Percentiles rank a stretch among this genome's conserved stretches.
phyloP scores from a whole-genome alignment of 2,329 filamentous ascomycete species.

The Claviceps cyperi region DNA sequence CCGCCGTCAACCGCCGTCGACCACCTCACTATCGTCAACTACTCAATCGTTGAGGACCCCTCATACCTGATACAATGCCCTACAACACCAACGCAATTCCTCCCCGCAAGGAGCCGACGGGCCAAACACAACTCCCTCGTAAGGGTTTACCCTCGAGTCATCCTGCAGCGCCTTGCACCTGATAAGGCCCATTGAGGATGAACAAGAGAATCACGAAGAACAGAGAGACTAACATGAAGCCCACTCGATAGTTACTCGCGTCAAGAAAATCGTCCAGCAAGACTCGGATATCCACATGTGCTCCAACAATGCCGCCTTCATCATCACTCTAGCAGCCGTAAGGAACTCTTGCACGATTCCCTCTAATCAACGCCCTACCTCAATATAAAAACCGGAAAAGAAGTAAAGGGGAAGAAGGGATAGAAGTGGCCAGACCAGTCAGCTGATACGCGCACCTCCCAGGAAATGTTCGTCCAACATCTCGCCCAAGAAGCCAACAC shows the following conservation, averaged over 20 bases:
- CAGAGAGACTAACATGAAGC: too few relatives aligned
- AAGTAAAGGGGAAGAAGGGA: background rate
- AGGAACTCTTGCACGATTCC: conserved; percentile 11
- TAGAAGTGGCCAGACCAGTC: background rate
- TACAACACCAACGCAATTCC: conserved; percentile 79
- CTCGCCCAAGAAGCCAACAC: conserved; percentile 73
- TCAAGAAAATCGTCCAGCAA: conserved; percentile 87
- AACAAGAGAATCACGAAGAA: too few relatives aligned
- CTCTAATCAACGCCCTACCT: too few relatives aligned
- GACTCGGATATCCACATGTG: conserved; percentile 77
- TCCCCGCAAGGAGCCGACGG: conserved; percentile 68
- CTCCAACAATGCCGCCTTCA: conserved; percentile 87
- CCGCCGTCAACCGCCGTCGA: background rate
- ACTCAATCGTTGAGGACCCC: background rate
- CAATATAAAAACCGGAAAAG: background rate
- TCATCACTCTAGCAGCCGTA: conserved; percentile 81
- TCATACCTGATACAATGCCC: conserved; percentile 44
- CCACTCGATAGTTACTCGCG: conserved; percentile 56
- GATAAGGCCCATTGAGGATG: too few relatives aligned
- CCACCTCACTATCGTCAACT: background rate
- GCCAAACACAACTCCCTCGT: conserved; percentile 76
- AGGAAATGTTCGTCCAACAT: conserved; percentile 95
- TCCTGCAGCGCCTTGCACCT: background rate
- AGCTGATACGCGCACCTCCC: conserved; percentile 1
- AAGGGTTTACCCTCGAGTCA: conserved; percentile 8